Percentiles rank a stretch among this genome's conserved stretches.
Evolutionary conservation across 2,329 filamentous ascomycete species (phyloP).

Genomic region (Truncatella angustata): DNA sequence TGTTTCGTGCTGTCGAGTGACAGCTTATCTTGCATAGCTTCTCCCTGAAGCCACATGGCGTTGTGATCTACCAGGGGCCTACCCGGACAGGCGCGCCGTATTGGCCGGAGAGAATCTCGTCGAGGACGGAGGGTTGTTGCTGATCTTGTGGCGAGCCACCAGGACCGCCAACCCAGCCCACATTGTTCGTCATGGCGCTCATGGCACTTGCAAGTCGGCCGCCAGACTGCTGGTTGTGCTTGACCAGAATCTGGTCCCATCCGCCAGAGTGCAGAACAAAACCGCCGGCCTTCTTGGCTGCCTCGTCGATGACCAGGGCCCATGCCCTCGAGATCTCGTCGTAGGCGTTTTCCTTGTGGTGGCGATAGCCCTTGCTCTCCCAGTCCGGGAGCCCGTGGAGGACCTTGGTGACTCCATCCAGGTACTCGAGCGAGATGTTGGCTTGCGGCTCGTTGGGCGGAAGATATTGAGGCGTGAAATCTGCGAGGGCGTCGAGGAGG

Average conservation of each 20-base stretch:
- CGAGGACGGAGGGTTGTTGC: conserved; percentile 54
- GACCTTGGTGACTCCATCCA: conserved; percentile 86
- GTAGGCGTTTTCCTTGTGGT: conserved; percentile 93
- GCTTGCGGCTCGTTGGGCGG: conserved; percentile 85
- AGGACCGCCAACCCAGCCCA: conserved; percentile 71
- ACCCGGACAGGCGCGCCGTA: conserved; percentile 61
- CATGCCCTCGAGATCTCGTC: conserved; percentile 94
- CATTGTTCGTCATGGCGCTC: conserved; percentile 68
- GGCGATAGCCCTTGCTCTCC: conserved; percentile 82
- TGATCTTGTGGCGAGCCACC: conserved; percentile 17
- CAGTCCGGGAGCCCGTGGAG: conserved; percentile 89
- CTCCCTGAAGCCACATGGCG: too few relatives aligned
- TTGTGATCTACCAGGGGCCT: conserved; percentile 49
- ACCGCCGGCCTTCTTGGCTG: conserved; percentile 84
- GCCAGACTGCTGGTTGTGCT: conserved; percentile 84
- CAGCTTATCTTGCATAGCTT: too few relatives aligned
- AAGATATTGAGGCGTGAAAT: conserved; percentile 94
- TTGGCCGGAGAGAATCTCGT: conserved; percentile 60
- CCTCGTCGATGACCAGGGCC: conserved; percentile 87
- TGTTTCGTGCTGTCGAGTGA: too few relatives aligned
- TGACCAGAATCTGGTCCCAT: conserved; percentile 85
- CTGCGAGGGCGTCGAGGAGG: conserved; percentile 83
- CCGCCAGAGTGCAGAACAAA: conserved; percentile 85
- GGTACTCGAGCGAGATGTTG: conserved; percentile 79
- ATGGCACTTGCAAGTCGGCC: conserved; percentile 80